Evolutionary conservation across 139 green algal species (phyloP), one percentile per base, ranked within the genome.

Genomic region (Coccomyxa sp.): DNA sequence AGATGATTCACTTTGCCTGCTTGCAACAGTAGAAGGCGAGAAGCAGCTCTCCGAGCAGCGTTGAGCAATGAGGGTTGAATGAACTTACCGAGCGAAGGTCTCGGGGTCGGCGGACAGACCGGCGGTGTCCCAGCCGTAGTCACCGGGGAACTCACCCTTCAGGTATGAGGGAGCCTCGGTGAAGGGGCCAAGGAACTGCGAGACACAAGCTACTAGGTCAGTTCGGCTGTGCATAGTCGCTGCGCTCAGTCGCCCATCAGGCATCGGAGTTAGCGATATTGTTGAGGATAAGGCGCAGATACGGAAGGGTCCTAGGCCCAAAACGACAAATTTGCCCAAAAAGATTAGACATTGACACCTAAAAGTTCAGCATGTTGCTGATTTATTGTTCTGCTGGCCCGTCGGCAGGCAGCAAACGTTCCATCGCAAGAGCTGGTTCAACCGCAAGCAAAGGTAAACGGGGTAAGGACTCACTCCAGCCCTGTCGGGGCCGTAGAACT

Each of bases 71-170:
- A 51, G 38, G 7, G 38, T 51, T 3, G 38, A 51, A 51, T 51
- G 38, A 51, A 59, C 76, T 58, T 32, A 80, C 76, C 86, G 90
- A 78, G 92, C 88, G 88, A 98, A 98, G 88, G 94, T 98, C 91
- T 97, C 91, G 80, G 96, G 96, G 90, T 98, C 96, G 76, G 96
- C 94, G 27, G 96, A 99, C 85, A 99, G 94, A 82, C 96, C 96
- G 81, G 94, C 95, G 77, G 96, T 98, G 93, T 98, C 96, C 95
- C 95, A 98, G 88, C 95, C 95, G 87, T 98, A 98, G 95, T 98
- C 95, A 87, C 95, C 95, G 82, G 95, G 90, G 94, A 93, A 98
- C 93, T 96, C 88, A n/a, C 89, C 86, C 28, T 79, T 82, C 66
- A 82, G 30, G 82, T 82, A 82, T 45, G 13, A 45, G 15, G 77